Evolutionary conservation across 805 yeast species (phyloP), one percentile per base, ranked within the genome.

Genomic region (Pichia kluyveri): DNA sequence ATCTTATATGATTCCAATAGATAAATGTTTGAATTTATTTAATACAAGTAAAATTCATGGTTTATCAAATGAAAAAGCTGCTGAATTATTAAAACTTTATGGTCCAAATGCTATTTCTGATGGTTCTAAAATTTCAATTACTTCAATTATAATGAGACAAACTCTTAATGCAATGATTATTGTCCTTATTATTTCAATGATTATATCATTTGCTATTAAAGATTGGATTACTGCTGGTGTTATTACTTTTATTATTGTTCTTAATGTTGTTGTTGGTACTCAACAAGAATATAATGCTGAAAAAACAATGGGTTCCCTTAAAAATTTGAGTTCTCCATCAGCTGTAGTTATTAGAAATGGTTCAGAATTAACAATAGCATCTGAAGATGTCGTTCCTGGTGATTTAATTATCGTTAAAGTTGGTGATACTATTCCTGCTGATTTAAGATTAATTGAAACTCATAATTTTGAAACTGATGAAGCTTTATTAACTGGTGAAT

Each of bases 191-290:
- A 81, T 82, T 37, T 78, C 87, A 17, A 77, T 81, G 84, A 62
- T 79, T 19, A 82, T 84, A 45, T 81, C 90, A 5, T 71, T 83
- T 43, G 89, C 83, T 19, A 82, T 85, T 54, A 70, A 72, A 49
- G 91, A 85, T 61, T 84, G 86, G 83, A 85, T 84, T 54, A 80
- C 87, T 9, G 93, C 89, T 43, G 93, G 91, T 47, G 91, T 85
- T 34, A 82, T 84, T 60, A 80, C 77, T 1, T 82, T 76, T 42
- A 90, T 85, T 26, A 77, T 85, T 31, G 60, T 62, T 32, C 70
- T 84, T 48, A 84, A 84, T 58, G 78, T 84, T 37, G 64, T 66
- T 30, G 82, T 84, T 49, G 93, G 93, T 5, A 75, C 80, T 47
- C 63, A 75, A 53, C 93, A 84, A 62, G 91, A 84, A 60, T 72